These are phyloP conservation scores for Leccinellum luteum DNA, from an alignment of 768 basidiomycete genomes.

Conservation along the genomic window DNA sequence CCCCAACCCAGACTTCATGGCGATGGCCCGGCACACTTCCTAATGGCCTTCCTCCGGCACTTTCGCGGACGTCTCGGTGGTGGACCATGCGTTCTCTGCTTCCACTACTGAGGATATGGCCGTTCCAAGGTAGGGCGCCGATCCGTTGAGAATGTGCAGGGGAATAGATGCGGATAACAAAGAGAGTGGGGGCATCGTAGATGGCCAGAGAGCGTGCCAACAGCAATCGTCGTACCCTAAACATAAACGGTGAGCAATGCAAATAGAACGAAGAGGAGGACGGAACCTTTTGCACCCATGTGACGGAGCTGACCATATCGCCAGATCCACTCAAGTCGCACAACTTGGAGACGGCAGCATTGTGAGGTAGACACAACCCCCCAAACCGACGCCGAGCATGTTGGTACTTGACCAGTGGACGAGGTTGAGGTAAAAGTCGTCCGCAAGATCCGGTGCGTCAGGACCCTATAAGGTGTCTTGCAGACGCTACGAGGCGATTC, in stretches of 20 bases:
- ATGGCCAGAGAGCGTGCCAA: constrained; percentile 92
- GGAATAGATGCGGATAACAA: constrained; percentile 75
- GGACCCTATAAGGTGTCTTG: constrained; percentile 94
- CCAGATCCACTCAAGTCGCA: constrained; percentile 68
- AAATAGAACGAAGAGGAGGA: not conserved
- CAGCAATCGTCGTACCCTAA: constrained; percentile 82
- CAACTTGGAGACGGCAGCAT: constrained; percentile 87
- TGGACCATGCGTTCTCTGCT: constrained; percentile 88
- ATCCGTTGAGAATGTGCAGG: constrained; percentile 87
- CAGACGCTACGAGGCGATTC: constrained; percentile 85
- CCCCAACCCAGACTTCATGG: constrained; percentile 94
- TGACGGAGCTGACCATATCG: constrained; percentile 83
- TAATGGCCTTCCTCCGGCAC: constrained; percentile 55
- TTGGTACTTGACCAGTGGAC: constrained; percentile 98
- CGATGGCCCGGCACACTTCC: constrained; percentile 70
- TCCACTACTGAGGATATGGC: constrained; percentile 82
- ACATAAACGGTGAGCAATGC: not conserved
- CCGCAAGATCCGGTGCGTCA: constrained; percentile 97
- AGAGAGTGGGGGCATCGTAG: constrained; percentile 82
- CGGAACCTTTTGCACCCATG: constrained; percentile 81
- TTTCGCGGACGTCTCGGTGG: constrained; percentile 87
- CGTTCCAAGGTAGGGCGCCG: constrained; percentile 93
- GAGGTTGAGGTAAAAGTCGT: constrained; percentile 97
- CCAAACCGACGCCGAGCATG: constrained; percentile 90
- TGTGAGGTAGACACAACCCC: constrained; percentile 88